These are phyloP conservation scores for Lagenaria siceraria DNA, from an alignment of 306 rosid genomes.

Conservation along the genomic window DNA sequence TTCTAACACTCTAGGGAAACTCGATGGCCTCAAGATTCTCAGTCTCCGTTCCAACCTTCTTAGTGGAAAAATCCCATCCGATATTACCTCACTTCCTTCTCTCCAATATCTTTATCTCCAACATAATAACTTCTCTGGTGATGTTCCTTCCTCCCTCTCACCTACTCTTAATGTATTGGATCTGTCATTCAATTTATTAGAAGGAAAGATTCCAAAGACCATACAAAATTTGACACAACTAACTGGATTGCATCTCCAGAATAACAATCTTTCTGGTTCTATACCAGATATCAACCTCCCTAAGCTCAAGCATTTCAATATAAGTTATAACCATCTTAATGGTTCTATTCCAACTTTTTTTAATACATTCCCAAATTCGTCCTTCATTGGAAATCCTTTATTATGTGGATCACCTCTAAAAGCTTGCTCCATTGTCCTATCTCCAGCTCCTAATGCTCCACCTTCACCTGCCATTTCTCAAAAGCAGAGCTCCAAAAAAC, in stretches of 20 bases:
- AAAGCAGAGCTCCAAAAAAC: constrained; percentile 32
- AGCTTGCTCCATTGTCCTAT: constrained; percentile 36
- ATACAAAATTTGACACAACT: constrained; percentile 51
- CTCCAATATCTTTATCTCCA: constrained; percentile 67
- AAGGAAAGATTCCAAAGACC: constrained; percentile 47
- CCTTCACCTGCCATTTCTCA: constrained; percentile 25
- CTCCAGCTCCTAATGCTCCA: constrained; percentile 31
- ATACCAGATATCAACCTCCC: constrained; percentile 58
- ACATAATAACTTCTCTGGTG: constrained; percentile 72
- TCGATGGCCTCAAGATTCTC: constrained; percentile 48
- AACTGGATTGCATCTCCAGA: constrained; percentile 58
- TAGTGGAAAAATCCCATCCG: constrained; percentile 51
- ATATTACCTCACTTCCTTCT: constrained; percentile 68
- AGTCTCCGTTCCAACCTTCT: constrained; percentile 88
- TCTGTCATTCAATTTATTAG: constrained; percentile 69
- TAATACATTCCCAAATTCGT: constrained; percentile 40
- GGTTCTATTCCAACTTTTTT: constrained; percentile 71
- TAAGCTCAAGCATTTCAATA: constrained; percentile 46
- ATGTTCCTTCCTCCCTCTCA: constrained; percentile 59
- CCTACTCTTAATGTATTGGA: constrained; percentile 51
- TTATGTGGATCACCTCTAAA: constrained; percentile 71
- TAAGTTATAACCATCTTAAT: constrained; percentile 75
- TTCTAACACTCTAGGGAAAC: constrained; percentile 59
- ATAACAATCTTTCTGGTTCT: constrained; percentile 65
- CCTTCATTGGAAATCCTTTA: constrained; percentile 62